These are phyloP conservation scores for Fusarium euwallaceae DNA, from an alignment of 2,329 filamentous ascomycete genomes.

Conservation along the genomic window DNA sequence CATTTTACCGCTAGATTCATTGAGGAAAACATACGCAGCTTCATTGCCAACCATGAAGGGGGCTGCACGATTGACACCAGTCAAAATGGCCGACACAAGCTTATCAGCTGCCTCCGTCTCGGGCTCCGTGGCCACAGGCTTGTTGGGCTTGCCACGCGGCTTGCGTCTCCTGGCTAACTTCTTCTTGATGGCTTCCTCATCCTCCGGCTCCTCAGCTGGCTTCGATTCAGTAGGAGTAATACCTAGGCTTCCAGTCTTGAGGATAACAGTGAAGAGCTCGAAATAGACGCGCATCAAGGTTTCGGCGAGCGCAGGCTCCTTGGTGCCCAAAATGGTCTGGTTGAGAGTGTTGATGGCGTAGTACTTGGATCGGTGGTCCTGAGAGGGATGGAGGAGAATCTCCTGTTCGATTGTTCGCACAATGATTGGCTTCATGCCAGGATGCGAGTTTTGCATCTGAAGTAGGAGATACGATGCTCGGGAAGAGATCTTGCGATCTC, in stretches of 20 bases:
- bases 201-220: conserved; percentile 50
- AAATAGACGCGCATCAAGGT: conserved; percentile 93
- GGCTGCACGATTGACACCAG: conserved; percentile 94
- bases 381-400: conserved; percentile 86
- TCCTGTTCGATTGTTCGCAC: conserved; percentile 89
- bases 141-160: conserved; percentile 38
- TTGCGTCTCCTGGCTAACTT: conserved; percentile 42
- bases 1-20: neutral
- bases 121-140: conserved; percentile 59
- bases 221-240: conserved; percentile 60
- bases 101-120: conserved; percentile 84
- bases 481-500: conserved; percentile 94
- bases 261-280: conserved; percentile 82
- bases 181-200: conserved; percentile 16
- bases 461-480: conserved; percentile 93
- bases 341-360: conserved; percentile 97
- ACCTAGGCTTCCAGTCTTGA: conserved; percentile 70
- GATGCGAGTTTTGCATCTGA: conserved; percentile 89
- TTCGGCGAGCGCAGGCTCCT: conserved; percentile 84
- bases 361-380: conserved; percentile 91
- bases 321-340: conserved; percentile 90
- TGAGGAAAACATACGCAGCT: conserved; percentile 64
- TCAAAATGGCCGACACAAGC: conserved; percentile 89
- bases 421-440: conserved; percentile 92
- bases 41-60: conserved; percentile 90